Conservation (phyloP, 345 rosid genomes). For the Gossypium australe region DNA sequence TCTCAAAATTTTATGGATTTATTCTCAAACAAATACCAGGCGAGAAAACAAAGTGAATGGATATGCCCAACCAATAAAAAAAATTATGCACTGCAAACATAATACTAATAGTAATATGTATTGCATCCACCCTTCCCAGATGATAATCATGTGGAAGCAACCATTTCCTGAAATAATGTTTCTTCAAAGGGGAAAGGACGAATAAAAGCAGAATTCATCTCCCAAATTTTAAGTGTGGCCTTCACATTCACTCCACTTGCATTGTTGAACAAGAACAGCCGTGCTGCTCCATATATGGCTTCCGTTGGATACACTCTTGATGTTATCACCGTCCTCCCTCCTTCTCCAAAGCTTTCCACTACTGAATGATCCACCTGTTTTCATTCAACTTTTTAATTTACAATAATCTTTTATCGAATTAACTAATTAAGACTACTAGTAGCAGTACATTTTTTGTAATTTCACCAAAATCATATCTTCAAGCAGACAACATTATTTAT, state of each 20-base stretch:
- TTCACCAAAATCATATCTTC: too few relatives aligned
- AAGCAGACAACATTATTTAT: background rate
- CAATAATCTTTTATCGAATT: background rate
- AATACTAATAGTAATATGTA: too few relatives aligned
- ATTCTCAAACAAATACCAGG: too few relatives aligned
- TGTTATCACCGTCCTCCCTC: conserved; percentile 76
- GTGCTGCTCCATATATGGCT: conserved; percentile 81
- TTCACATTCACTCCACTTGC: conserved; percentile 68
- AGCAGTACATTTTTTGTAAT: background rate
- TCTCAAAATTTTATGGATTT: too few relatives aligned
- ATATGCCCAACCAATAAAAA: too few relatives aligned
- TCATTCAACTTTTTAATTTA: background rate
- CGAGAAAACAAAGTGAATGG: too few relatives aligned
- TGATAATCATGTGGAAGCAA: conserved; percentile 42
- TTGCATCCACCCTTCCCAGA: too few relatives aligned
- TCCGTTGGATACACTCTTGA: conserved; percentile 82
- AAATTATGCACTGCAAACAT: too few relatives aligned
- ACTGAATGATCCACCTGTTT: conserved; percentile 90
- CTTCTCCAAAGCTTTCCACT: conserved; percentile 78
- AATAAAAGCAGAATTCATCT: conserved; percentile 71
- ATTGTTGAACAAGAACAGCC: conserved; percentile 74
- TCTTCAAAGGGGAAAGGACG: conserved; percentile 43
- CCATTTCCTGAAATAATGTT: background rate
- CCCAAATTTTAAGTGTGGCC: conserved; percentile 71
- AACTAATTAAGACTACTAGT: background rate